Base-by-base conservation (phyloP, 2,329 filamentous ascomycete species). In the Fusarium camptoceras region DNA sequence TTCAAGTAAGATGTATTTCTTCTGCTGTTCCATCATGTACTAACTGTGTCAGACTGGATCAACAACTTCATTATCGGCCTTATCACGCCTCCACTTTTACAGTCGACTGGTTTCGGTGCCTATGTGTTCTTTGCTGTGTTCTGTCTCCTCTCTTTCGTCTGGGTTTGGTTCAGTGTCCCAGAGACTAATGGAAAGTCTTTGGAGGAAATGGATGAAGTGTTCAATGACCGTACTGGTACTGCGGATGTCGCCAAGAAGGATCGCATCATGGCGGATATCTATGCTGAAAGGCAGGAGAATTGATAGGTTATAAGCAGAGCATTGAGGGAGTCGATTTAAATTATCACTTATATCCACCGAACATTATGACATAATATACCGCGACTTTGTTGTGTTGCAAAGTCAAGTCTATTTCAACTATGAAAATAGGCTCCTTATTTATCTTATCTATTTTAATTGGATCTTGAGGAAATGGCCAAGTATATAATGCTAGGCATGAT, bases 41-140 rank as follows among this genome's bases (percentile, higher is more conserved):
- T 66, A 55, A 66, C 25, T 18, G 8, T 9, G 3, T 8, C n/a
- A 76, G 75, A 88, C 74, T 91, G 89, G 82, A 73, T 90, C 4
- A 88, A 86, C 75, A 90, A 91, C 75, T 90, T 91, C 67, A 85
- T 89, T 53, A 87, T 90, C 27, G 74, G 66, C 2, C 64, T 70
- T 5, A 68, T 71, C 4, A 68, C 66, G 1, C 64, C 68, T 0
- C 86, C 87, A 1, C 81, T 91, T 6, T 83, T 91, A 8, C 80
- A 87, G 59, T 83, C 86, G 50, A 86, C 69, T 11, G 75, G 75
- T 2, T 78, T 71, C 37, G 86, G 85, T 3, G 84, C 86, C 0
- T 91, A 89, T 74, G 79, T 90, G 66, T 88, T 89, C 65, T 90
- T 89, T 74, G 82, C 85, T 6, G 83, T 77, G 28, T 89, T 89